Evolutionary conservation across 2,329 filamentous ascomycete species (phyloP), one percentile per base, ranked within the genome.

Genomic region (Myriangium duriaei): DNA sequence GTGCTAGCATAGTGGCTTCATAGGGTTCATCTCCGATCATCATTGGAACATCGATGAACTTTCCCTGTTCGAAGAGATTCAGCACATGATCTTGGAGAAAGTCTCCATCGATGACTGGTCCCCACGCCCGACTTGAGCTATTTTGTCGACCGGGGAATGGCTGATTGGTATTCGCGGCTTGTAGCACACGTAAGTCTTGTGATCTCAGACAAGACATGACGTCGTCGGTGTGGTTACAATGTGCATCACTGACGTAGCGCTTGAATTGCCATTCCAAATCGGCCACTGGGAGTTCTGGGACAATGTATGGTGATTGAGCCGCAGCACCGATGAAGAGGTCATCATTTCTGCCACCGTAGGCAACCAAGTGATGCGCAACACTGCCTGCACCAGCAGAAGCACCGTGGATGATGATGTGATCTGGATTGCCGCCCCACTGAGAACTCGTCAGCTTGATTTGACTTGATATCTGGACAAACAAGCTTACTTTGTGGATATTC

Each of bases 21-120:
- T 68, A 55, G 3, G 62, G 64, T n/a, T 60, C 56, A 43, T 63
- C 61, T 13, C 63, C 63, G 36, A 65, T 55, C 16, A 66, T 56
- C 5, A 60, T 52, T 5, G 62, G 63, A 0, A 64, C 52, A 14
- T 57, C 54, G 37, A 64, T 47, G 28, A 61, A 60, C 24, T 56
- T 54, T 4, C 56, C 56, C 11, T 53, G 42, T 11, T 54, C 47
- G 32, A 63, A 50, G 18, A 59, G 49, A 12, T 52, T 51, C 45
- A 57, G 60, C 0, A 59, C 61, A 41, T 57, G 59, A 38, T 63
- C 56, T 37, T 49, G 43, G 26, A 64, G 51, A 31, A 66, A 57
- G 41, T 61, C 55, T 16, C 60, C 53, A 49, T 66, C 63, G 10
- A 64, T 47, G 2, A 54, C 59, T 1, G 63, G 64, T 12, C 59